A percentile compares a stretch with the other conserved stretches of the same genome.
These are phyloP conservation scores for Zasmidium cellare DNA, from an alignment of 2,329 filamentous ascomycete species.

Conservation along the genomic window DNA sequence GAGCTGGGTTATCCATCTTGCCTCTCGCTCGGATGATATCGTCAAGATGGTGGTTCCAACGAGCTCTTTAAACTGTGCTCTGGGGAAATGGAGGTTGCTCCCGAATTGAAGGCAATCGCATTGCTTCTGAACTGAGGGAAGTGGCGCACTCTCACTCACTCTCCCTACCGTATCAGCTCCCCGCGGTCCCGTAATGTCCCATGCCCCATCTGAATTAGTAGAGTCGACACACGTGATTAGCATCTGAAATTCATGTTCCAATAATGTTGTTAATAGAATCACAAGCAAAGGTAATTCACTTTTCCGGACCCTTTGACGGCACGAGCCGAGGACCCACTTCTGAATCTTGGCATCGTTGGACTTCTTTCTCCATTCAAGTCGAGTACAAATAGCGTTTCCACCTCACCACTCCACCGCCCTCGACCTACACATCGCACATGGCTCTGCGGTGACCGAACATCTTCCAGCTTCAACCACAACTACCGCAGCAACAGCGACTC, in stretches of 20 bases:
- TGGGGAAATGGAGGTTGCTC: no score
- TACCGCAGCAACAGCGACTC: neutral
- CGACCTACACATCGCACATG: neutral
- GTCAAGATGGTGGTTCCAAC: no score
- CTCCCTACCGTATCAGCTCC: no score
- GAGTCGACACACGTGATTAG: no score
- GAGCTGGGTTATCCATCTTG: slow-evolving; percentile 18
- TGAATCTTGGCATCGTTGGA: neutral
- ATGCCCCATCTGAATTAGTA: no score
- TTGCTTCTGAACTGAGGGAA: neutral
- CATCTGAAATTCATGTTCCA: no score
- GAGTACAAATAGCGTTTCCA: neutral
- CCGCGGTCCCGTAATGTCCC: no score
- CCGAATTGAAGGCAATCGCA: neutral
- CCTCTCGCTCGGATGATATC: neutral
- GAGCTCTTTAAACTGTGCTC: no score
- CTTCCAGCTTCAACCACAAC: neutral
- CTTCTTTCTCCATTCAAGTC: neutral
- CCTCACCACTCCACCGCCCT: no score
- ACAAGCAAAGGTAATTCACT: neutral
- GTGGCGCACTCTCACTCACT: neutral
- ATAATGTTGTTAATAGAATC: no score
- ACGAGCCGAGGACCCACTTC: neutral
- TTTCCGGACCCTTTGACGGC: neutral
- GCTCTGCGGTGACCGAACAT: neutral